These are phyloP conservation scores for Neoarthrinium moseri DNA, from an alignment of 2,329 filamentous ascomycete genomes.

Conservation along the genomic window DNA sequence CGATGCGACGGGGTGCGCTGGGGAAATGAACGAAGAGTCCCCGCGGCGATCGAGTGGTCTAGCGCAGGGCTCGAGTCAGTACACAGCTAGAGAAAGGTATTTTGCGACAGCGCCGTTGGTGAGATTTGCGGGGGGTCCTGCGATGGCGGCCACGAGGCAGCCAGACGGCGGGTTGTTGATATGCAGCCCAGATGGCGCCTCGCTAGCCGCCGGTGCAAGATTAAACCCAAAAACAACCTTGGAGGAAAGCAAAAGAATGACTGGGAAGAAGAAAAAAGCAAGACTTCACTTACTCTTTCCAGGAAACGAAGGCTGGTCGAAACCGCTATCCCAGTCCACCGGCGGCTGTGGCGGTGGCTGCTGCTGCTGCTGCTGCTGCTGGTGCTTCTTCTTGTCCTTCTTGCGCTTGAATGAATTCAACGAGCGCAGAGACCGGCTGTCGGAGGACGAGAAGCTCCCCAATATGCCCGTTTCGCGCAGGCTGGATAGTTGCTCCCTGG, in stretches of 20 bases:
- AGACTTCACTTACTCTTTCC: conserved; percentile 39
- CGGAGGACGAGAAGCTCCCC: conserved; percentile 41
- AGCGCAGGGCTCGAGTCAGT: conserved; percentile 17
- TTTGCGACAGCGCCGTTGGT: not conserved
- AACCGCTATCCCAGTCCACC: conserved; percentile 24
- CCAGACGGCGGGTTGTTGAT: not conserved
- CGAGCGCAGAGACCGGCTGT: conserved; percentile 29
- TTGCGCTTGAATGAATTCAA: conserved; percentile 11
- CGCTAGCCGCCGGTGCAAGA: conserved; percentile 4
- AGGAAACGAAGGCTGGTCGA: conserved; percentile 31
- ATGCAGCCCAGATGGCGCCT: not conserved
- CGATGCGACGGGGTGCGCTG: conserved; percentile 36
- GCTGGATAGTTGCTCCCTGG: conserved; percentile 33
- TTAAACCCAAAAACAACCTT: no score
- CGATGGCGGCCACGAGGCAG: not conserved
- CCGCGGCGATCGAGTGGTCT: conserved; percentile 38
- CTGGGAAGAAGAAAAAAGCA: conserved; percentile 4
- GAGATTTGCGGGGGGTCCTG: not conserved
- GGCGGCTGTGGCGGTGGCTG: conserved; percentile 20
- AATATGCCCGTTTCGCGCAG: conserved; percentile 38
- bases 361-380: no score
- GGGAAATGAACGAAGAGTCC: conserved; percentile 28
- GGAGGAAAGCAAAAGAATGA: conserved; percentile 9
- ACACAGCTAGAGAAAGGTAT: conserved; percentile 15
- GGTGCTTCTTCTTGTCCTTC: conserved; percentile 1